Percentiles rank a stretch among this genome's conserved stretches.
These are phyloP conservation scores for Aegilops speltoides DNA, from an alignment of 176 grass and related monocot genomes.

Conservation along the genomic window DNA sequence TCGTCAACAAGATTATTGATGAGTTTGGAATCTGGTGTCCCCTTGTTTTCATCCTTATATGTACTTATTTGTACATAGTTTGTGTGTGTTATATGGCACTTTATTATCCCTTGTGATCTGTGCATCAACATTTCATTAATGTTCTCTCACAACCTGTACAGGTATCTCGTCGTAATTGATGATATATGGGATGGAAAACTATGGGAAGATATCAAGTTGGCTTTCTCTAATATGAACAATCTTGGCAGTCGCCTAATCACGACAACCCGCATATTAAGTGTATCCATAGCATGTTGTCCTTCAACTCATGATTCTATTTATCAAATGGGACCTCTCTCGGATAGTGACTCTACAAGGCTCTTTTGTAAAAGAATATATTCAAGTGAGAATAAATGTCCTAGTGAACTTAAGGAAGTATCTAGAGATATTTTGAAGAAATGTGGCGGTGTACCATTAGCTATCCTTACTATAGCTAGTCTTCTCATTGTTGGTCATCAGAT, in stretches of 20 bases:
- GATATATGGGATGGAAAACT: neutral
- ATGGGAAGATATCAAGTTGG: neutral
- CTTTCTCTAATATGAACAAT: neutral
- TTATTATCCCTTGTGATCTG: too few relatives aligned
- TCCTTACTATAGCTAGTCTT: conserved; percentile 7
- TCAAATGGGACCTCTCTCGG: neutral
- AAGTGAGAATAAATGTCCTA: neutral
- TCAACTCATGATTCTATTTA: neutral
- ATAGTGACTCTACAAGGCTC: neutral
- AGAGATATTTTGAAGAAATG: neutral
- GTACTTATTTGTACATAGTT: too few relatives aligned
- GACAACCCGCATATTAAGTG: neutral
- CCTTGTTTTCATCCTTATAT: too few relatives aligned
- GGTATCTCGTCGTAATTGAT: neutral
- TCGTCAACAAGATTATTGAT: too few relatives aligned
- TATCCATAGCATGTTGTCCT: neutral
- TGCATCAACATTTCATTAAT: too few relatives aligned
- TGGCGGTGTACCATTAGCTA: conserved; percentile 1
- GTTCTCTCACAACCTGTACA: neutral
- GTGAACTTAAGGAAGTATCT: neutral
- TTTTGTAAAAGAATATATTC: neutral
- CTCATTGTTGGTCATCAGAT: neutral
- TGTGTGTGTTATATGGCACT: too few relatives aligned
- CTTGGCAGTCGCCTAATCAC: neutral
- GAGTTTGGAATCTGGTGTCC: too few relatives aligned